Base-by-base conservation (phyloP, 2,329 filamentous ascomycete genomes). In the Ophiostoma montium region DNA sequence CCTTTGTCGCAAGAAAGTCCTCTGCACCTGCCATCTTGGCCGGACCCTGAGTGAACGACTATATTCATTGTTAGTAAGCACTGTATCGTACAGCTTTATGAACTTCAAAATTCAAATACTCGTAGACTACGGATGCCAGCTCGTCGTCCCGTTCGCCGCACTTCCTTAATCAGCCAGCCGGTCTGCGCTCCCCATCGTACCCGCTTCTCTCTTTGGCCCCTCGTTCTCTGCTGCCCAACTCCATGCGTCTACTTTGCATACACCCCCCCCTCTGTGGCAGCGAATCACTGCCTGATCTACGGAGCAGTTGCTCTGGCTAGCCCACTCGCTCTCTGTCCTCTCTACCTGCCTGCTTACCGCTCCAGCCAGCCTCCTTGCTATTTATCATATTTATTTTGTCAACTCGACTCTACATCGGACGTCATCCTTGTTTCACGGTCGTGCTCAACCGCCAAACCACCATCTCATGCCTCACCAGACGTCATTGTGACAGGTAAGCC, bases 191-290 rank as follows among this genome's bases (percentile, higher is more conserved):
- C 27, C 39, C 30, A 31, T 23, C 39, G 39, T 42, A 42, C 39
- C 39, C 39, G 39, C 38, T 41, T 41, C 38, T 41, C 39, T 8
- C 23, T 27, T 8, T 27, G 23, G 23, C 23, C 39, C 39, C 39
- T 42, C 39, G 39, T 30, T 42, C 39, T 42, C 23, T 42, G 23
- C 39, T 48, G 50, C 50, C 50, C 50, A 46, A 51, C 46, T 18
- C 41, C 41, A n/a, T 19, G 30, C 21, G 27, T 31, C 41, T 36
- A 46, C 31, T 38, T 46, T 49, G 50, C 46, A 50, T 51, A 43
- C 48, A 48, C 31, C 35, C 36, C 27, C 23, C 30, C 42, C 44
- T 46, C 44, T n/a, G 21, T 19, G 33, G 31, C 16, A 42, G 30
- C 23, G 15, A 23, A n/a, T 38, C 42, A n/a, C 16, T 46, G 23